phyloP scores from a whole-genome alignment of 768 basidiomycete genomes.

The Mrakia gelida region DNA sequence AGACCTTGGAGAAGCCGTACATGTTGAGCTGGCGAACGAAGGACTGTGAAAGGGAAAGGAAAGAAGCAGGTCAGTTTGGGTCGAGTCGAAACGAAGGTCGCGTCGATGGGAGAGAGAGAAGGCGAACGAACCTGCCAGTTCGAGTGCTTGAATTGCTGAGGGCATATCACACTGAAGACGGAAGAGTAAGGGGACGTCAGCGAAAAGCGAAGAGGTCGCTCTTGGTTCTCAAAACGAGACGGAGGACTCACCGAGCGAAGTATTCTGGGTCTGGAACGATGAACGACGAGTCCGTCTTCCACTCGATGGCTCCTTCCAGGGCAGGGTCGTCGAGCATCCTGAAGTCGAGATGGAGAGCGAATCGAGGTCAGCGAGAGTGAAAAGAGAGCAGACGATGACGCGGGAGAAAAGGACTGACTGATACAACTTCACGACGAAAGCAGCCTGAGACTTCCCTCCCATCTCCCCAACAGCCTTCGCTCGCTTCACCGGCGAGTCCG shows the following conservation, averaged over 20 bases:
- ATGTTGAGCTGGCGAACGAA: constrained; percentile 46
- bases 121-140: constrained; percentile 39
- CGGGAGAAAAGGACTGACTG: not conserved
- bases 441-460: constrained; percentile 13
- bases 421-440: constrained; percentile 4
- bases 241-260: constrained; percentile 1
- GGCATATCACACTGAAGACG: constrained; percentile 25
- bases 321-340: constrained; percentile 5
- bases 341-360: not conserved
- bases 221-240: not conserved
- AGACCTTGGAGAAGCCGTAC: constrained; percentile 19
- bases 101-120: not conserved
- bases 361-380: not conserved
- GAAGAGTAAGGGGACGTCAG: not conserved
- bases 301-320: constrained; percentile 7
- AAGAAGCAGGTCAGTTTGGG: not conserved
- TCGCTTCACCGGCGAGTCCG: not conserved
- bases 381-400: not conserved
- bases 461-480: not conserved
- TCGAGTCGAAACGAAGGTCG: not conserved
- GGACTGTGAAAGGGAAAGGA: constrained; percentile 29
- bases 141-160: constrained; percentile 47
- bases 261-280: constrained; percentile 9
- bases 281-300: not conserved
- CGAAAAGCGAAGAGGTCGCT: not conserved